Base-by-base conservation (phyloP, 192 early-diverging fungal species). In the Chytriomyces confervae region DNA sequence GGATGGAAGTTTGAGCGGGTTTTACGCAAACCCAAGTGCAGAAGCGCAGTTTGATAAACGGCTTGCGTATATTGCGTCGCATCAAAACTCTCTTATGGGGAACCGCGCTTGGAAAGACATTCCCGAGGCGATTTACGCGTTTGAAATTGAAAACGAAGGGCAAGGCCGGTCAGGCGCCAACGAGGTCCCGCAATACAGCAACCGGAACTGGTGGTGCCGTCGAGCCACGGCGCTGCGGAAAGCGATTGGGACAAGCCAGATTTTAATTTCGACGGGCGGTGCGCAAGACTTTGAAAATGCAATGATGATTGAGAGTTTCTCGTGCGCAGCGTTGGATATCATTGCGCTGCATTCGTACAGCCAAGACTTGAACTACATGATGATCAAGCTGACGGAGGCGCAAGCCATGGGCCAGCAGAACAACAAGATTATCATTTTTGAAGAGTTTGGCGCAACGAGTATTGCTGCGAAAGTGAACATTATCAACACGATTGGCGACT, bases 121-220 rank as follows among this genome's bases (percentile, higher is more conserved):
- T 36, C 72, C 71, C 6, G 72, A 76, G 7, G 77, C 72, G 5
- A 76, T 78, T n/a, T 50, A 70, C 27, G 57, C 66, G 27, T 76
- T 78, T 62, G 77, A 70, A 29, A 76, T 78, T 61, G 23, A 78
- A 36, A 78, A 78, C 43, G 77, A 78, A 48, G 77, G 18, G 11
- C 77, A 78, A 64, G 77, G 66, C 0, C 36, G 36, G 0, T 29
- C 65, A 5, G 64, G 64, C 64, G 63, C 29, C 24, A 60, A 50
- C 7, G 72, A 61, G 5, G 72, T 61, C 13, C 48, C 6, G 45
- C 76, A 63, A 36, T 61, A 77, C 18, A 61, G 61, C 9, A 70
- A 78, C 62, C 4, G 49, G 53, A 62, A 76, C 36, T 78, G 77
- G 77, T 64, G 65, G 66, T 78, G 77, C 64, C 43, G 43, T 8